Base-by-base conservation (phyloP, 768 basidiomycete genomes). In the Neoboletus magnificus region DNA sequence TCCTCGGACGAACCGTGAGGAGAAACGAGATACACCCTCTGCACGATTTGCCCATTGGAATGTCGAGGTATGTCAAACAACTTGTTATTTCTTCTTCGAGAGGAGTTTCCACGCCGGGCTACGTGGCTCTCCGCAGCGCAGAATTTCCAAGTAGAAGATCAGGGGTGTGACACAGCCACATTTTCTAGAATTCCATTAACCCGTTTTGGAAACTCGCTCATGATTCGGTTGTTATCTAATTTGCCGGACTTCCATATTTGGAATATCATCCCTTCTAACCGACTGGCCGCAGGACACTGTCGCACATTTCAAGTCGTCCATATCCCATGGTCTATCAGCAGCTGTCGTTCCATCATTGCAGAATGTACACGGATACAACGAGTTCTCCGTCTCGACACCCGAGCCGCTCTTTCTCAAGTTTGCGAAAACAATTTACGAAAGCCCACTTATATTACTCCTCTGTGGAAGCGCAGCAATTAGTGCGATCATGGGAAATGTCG, bases 391-490 rank as follows among this genome's bases (percentile, higher is more conserved):
- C 13, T 80, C 82, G 0, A 76, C 88, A 0, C 85, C 92, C 3
- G 93, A 97, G 65, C 87, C 91, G 1, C 71, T 87, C 10, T 73
- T 87, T 39, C 72, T 94, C 67, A 97, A 97, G 73, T 98, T 98
- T 68, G 85, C 87, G 15, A 94, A 95, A 71, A 95, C 90, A 35
- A 93, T 98, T 48, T 97, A 95, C 71, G 95, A 98, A 74, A 92
- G 86, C 66, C 95, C 96, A 2, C 75, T 98, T 4, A 97, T 96
- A 66, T 75, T 98, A 23, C 77, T 98, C 3, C 76, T 98, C 35
- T 88, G 96, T 56, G 96, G 85, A 27, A 97, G 94, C 67, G 94
- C 95, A 0, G 76, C 82, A 18, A 84, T 98, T 39, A 95, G 93
- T 66, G 91, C 89, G 3, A 67, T 93, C 46, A 91, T 98, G 85